Evolutionary conservation across 2,329 filamentous ascomycete species (phyloP).

Genomic region (Colletotrichum kahawae): DNA sequence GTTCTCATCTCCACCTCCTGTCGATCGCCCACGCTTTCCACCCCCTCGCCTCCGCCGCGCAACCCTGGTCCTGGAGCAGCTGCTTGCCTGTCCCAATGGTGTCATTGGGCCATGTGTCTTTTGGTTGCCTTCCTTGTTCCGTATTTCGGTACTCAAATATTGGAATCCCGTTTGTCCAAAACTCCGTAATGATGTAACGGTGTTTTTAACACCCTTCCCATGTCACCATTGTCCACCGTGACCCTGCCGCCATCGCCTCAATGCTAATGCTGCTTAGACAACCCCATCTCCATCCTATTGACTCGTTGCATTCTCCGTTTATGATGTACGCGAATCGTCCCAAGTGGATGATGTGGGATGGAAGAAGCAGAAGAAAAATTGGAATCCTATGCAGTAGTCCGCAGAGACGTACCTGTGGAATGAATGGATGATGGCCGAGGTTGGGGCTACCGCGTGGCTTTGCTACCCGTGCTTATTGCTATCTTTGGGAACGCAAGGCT

Average conservation of each 20-base stretch:
- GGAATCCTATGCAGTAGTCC: background rate
- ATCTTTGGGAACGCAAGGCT: background rate
- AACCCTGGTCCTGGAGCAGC: background rate
- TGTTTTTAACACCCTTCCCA: background rate
- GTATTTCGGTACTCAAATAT: background rate
- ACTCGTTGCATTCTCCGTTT: background rate
- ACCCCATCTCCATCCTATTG: background rate
- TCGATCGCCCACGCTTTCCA: constrained; percentile 1
- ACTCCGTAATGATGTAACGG: constrained; percentile 6
- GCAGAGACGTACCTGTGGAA: background rate
- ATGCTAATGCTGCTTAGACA: background rate
- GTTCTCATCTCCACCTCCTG: constrained; percentile 9
- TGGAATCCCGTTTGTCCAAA: background rate
- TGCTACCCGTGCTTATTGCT: background rate
- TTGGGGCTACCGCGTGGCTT: background rate
- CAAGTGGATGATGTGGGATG: constrained; percentile 3
- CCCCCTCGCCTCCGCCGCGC: constrained; percentile 6
- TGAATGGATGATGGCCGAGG: background rate
- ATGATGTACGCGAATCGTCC: background rate
- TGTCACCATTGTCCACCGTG: background rate
- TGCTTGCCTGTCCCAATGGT: background rate
- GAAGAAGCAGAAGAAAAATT: background rate
- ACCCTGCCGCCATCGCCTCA: background rate
- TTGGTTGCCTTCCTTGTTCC: background rate
- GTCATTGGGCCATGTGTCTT: background rate